Evolutionary conservation across 192 early-diverging fungal species (phyloP).

Genomic region (Chytriomyces confervae): DNA sequence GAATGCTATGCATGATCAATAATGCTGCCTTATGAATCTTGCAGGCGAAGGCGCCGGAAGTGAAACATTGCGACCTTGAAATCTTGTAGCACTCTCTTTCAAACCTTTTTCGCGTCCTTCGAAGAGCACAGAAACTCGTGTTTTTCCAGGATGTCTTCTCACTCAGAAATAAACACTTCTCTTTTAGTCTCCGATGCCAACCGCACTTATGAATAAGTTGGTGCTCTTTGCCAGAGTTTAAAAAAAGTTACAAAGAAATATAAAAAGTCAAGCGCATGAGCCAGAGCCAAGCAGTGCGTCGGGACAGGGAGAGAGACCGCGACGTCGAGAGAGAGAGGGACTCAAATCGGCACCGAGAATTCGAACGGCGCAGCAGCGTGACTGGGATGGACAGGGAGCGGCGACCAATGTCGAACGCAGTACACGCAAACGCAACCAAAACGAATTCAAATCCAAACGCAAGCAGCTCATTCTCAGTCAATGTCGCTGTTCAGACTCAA

Average conservation of each 20-base stretch:
- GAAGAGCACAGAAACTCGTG: no score
- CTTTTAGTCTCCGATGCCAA: no score
- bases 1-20: background rate
- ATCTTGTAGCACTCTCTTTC: slow-evolving; percentile 34
- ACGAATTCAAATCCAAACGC: background rate
- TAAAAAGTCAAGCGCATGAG: no score
- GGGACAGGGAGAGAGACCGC: background rate
- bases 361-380: background rate
- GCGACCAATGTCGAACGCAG: background rate
- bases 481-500: background rate
- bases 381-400: background rate
- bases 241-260: no score
- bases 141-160: no score
- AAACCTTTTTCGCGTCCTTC: background rate
- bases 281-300: background rate
- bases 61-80: slow-evolving; percentile 63
- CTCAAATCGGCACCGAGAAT: background rate
- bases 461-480: background rate
- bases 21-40: background rate
- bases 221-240: no score
- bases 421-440: background rate
- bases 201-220: no score
- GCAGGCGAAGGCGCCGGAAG: slow-evolving; percentile 54
- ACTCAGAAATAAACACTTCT: no score
- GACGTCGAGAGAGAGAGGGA: background rate